Conservation (phyloP, 495 filamentous ascomycete species). For the Pseudoneurospora amorphoporcata region DNA sequence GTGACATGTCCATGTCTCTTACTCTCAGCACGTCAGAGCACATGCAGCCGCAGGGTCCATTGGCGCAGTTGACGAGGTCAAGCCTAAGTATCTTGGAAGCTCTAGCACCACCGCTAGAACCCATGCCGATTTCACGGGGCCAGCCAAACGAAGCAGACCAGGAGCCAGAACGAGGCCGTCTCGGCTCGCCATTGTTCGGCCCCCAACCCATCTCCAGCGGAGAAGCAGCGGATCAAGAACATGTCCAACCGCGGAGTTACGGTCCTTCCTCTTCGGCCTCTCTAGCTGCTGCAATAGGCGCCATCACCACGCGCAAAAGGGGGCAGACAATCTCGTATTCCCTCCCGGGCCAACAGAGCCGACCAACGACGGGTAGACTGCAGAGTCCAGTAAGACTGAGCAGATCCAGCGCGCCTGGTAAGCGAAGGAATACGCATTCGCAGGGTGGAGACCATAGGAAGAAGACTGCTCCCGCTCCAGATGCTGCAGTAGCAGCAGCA, state of each 20-base stretch:
- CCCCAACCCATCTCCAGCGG: background rate
- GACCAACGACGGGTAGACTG: conserved; percentile 12
- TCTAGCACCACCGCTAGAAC: conserved; percentile 4
- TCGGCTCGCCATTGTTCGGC: conserved; percentile 52
- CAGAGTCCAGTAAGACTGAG: conserved; percentile 38
- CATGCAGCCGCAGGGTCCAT: conserved; percentile 62
- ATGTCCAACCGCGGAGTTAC: conserved; percentile 28
- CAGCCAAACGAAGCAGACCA: background rate
- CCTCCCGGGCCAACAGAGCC: background rate
- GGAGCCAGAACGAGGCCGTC: conserved; percentile 26
- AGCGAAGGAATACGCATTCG: conserved; percentile 32
- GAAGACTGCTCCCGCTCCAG: background rate
- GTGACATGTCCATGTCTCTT: conserved; percentile 79
- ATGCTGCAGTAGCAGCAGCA: background rate
- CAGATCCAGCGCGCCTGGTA: conserved; percentile 32
- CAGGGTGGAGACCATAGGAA: background rate
- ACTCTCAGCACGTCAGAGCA: conserved; percentile 66
- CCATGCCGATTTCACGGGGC: background rate
- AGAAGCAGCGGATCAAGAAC: background rate
- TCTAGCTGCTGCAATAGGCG: conserved; percentile 26
- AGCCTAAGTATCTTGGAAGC: conserved; percentile 14
- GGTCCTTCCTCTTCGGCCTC: conserved; percentile 39
- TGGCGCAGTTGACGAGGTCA: conserved; percentile 48
- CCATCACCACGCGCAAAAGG: conserved; percentile 23
- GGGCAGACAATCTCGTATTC: conserved; percentile 30